phyloP scores from a whole-genome alignment of 768 basidiomycete species.

The Saitozyma podzolica region DNA sequence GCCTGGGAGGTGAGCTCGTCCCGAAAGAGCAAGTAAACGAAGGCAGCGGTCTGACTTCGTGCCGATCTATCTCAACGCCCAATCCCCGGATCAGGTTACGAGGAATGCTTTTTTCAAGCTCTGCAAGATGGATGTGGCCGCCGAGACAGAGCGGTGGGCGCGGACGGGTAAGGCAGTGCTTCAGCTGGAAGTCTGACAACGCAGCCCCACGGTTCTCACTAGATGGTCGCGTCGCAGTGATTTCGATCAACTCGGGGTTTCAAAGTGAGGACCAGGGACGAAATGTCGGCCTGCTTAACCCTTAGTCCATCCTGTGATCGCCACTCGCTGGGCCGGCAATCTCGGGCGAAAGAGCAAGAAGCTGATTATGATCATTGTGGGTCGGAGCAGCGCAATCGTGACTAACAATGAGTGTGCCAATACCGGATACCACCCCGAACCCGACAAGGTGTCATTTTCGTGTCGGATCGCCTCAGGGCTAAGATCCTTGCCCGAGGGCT shows the following conservation, averaged over 20 bases:
- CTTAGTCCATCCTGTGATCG: constrained; percentile 56
- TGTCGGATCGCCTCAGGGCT: constrained; percentile 55
- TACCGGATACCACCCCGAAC: constrained; percentile 54
- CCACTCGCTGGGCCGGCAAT: constrained; percentile 58
- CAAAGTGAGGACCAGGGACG: constrained; percentile 45
- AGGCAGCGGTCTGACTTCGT: not conserved
- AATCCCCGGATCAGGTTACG: constrained; percentile 48
- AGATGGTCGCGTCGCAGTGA: constrained; percentile 57
- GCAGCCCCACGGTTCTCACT: constrained; percentile 56
- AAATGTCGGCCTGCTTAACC: not conserved
- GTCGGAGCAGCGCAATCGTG: constrained; percentile 1
- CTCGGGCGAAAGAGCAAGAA: constrained; percentile 51
- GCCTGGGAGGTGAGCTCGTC: constrained; percentile 50
- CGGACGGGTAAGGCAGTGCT: constrained; percentile 30
- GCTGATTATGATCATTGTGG: constrained; percentile 47
- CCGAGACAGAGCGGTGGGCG: constrained; percentile 54
- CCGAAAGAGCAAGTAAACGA: not conserved
- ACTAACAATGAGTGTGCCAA: constrained; percentile 51
- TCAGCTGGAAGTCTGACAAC: constrained; percentile 25
- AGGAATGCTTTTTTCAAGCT: constrained; percentile 49
- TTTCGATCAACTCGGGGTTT: constrained; percentile 55
- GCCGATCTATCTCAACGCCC: constrained; percentile 50
- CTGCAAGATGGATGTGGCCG: constrained; percentile 53
- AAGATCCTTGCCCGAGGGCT: constrained; percentile 44
- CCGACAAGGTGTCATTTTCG: constrained; percentile 54